Base-by-base conservation (phyloP, 306 rosid species). In the Lathyrus oleraceus region DNA sequence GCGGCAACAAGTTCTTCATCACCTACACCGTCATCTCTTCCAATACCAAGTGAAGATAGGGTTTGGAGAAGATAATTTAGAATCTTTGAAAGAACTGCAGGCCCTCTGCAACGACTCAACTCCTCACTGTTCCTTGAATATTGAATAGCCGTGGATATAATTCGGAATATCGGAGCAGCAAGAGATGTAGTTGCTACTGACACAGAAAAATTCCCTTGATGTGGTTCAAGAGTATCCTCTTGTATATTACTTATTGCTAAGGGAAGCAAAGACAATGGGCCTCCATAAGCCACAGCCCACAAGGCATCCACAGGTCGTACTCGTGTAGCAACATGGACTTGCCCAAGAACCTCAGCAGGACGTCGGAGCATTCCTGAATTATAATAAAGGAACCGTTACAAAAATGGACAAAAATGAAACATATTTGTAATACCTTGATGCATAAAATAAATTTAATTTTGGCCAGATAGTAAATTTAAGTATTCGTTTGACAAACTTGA, bases 331-430 rank as follows among this genome's bases (percentile, higher is more conserved):
- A 91, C 92, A 77, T 94, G 89, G 72, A 94, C 96, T 85, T 91
- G 99, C 77, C 99, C 99, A 64, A 94, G 99, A 66, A 91, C 92
- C 88, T 87, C 99, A 61, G 99, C 99, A 13, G 99, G 97, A 77
- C 99, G 90, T 69, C 97, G 90, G 61, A 83, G 87, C 70, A 70
- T 49, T 70, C 99, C 99, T 94, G 85, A 74, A 84, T 76, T 59
- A 80, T 52, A 28, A 80, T 8, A 80, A 64, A 75, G 36, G 40
- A 44, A 63, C 69, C 39, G 58, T 49, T 78, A 70, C 65, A 57
- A 57, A 60, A 74, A 67, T 48, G 75, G 65, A 78, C 63, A 75
- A 67, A 15, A 59, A 54, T 21, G 20, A 65, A 69, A 69, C 76
- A 69, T 67, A 64, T 65, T 58, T 75, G 72, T 64, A 63, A 61